Base-by-base conservation (phyloP, 1,139 yeast genomes). In the Geotrichum cucujoidarum region DNA sequence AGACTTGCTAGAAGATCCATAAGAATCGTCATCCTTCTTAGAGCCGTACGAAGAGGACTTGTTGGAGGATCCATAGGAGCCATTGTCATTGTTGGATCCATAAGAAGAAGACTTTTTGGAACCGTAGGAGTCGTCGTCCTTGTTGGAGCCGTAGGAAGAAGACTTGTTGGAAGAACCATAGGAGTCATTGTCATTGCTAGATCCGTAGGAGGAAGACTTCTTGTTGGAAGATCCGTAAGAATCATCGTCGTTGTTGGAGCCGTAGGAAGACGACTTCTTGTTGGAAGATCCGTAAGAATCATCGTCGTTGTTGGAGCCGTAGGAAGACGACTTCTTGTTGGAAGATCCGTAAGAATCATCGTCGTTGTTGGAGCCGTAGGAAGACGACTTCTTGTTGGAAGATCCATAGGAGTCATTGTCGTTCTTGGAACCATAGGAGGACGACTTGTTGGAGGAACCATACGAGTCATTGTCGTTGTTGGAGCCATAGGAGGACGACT, bases 361-460 rank as follows among this genome's bases (percentile, higher is more conserved):
- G 27, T 49, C 32, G 14, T 22, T 18, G 31, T 36, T 36, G 34
- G 33, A 17, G 18, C 17, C 16, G 24, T 53, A 46, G 49, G 53
- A 46, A 40, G 58, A 32, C 52, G 31, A 25, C 40, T 52, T 34
- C n/a, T n/a, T 33, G 36, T 22, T 27, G 8, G 31, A 20, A 10
- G 49, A 45, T 16, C 54, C 50, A 49, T 56, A 46, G 39, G 57
- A 32, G 52, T 53, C 46, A 54, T 51, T 18, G 50, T 45, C 38
- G 55, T 50, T 38, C 44, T 45, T 50, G 33, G 59, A 53, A n/a
- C 65, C 57, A 25, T 65, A 65, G 50, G 60, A 63, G 14, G 33
- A 25, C 6, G 24, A n/a, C 29, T 25, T 42, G 40, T 24, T 32
- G 49, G 38, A 30, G 7, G 49, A 46, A 7, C 54, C 51, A 49